Base-by-base conservation (phyloP, 192 early-diverging fungal species). In the Coemansia javaensis region DNA sequence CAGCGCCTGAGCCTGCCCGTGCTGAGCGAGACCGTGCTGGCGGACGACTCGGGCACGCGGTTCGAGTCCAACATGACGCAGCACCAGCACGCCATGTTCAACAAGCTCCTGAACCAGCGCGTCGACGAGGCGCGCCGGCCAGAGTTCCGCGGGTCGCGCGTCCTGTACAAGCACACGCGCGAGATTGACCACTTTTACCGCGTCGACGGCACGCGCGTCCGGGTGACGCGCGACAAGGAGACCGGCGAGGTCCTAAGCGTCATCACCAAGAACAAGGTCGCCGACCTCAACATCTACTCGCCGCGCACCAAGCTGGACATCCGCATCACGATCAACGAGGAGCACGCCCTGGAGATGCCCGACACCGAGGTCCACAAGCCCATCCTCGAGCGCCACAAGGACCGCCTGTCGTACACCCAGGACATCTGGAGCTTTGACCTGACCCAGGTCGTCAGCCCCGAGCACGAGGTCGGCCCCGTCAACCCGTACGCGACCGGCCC, bases 21-120 rank as follows among this genome's bases (percentile, higher is more conserved):
- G 22, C 27, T 53, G 27, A 79, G 75, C 44, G 85, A 85, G 75
- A 80, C 82, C 43, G 85, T 50, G 31, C 44, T 66, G 11, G 34
- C 50, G 0, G 65, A 65, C 50, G 58, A 53, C 43, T 62, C 55
- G 35, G 22, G 23, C 32, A 14, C 68, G 31, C 77, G 82, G 9
- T 96, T 96, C 53, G 78, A 85, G 44, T 90, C 89, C 3, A 78
- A 92, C 61, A 96, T 96, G 93, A 85, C 86, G 2, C 42, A 83
- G 59, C 83, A 79, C 27, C 90, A 93, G 54, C 91, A 97, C 59
- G 80, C 71, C n/a, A 63, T 81, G 48, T 94, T 90, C 66, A 97
- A 97, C 53, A 57, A 77, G 13, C 50, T 88, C 28, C 70, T 97
- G 28, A 97, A 97, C 60, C 78, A 82, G 16, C 66, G 80, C 2